These are phyloP conservation scores for Acacia melanoxylon DNA, from an alignment of 306 rosid genomes.

Conservation along the genomic window DNA sequence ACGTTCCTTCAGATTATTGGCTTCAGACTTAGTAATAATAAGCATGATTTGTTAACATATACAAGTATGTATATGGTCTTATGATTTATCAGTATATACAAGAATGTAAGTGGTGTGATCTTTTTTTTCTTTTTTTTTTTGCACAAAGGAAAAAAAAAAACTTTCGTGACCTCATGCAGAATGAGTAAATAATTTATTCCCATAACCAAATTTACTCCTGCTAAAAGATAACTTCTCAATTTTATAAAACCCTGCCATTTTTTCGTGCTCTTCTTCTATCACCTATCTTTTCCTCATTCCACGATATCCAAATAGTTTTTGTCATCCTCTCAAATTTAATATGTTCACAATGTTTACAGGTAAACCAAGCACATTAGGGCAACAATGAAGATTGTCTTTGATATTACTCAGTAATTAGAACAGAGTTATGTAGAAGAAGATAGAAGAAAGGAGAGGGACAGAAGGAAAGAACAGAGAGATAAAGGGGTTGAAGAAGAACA, in stretches of 20 bases:
- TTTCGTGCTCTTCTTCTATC: background rate
- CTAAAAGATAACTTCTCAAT: background rate
- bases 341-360: background rate
- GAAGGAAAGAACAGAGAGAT: too few species aligned
- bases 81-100: background rate
- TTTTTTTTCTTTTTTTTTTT: background rate
- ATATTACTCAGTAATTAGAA: too few species aligned
- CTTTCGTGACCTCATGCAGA: background rate
- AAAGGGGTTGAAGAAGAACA: too few species aligned
- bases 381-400: background rate
- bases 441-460: too few species aligned
- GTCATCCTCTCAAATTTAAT: background rate
- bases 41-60: background rate
- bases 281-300: background rate
- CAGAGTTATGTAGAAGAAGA: too few species aligned
- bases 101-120: background rate
- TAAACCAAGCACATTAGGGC: background rate
- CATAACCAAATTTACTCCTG: background rate
- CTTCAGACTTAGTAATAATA: background rate
- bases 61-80: background rate
- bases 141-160: too few species aligned
- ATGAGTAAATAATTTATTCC: background rate
- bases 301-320: background rate
- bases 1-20: background rate
- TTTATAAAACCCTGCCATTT: background rate